Percentiles rank a stretch among this genome's conserved stretches.
These are phyloP conservation scores for Micractinium sp. DNA, from an alignment of 139 green algal genomes.

Conservation along the genomic window DNA sequence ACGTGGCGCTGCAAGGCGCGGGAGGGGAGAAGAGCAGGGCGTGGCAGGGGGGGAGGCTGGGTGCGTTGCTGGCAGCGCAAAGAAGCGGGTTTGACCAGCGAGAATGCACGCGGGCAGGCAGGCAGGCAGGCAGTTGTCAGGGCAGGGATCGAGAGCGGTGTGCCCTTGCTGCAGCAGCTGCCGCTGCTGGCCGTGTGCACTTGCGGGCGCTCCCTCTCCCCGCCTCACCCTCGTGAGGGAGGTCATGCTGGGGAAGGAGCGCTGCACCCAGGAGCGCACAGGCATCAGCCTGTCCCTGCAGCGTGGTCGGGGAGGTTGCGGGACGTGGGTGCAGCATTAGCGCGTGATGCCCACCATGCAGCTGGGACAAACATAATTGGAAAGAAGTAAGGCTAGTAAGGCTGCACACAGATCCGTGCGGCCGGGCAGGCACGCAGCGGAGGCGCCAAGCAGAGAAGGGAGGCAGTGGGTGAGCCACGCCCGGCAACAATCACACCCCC, in stretches of 20 bases:
- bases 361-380: too few relatives aligned
- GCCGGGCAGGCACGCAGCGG: too few relatives aligned
- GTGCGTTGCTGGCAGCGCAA: too few relatives aligned
- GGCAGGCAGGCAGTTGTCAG: background rate
- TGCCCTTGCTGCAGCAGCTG: background rate
- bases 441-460: background rate
- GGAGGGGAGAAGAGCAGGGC: background rate
- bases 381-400: too few relatives aligned
- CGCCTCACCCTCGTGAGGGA: background rate
- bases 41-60: background rate
- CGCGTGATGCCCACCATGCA: too few relatives aligned
- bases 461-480: background rate
- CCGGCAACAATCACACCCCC: too few relatives aligned
- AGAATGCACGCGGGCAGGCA: background rate
- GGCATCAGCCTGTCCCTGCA: slow-evolving; percentile 70
- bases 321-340: background rate
- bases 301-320: too few relatives aligned
- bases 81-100: too few relatives aligned
- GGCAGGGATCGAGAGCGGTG: background rate
- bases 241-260: background rate
- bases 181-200: background rate
- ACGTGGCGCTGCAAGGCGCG: slow-evolving; percentile 4
- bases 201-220: background rate
- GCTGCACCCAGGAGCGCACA: slow-evolving; percentile 39
- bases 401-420: too few relatives aligned